These are phyloP conservation scores for Metarhizium guizhouense DNA, from an alignment of 2,329 filamentous ascomycete genomes.

Conservation along the genomic window DNA sequence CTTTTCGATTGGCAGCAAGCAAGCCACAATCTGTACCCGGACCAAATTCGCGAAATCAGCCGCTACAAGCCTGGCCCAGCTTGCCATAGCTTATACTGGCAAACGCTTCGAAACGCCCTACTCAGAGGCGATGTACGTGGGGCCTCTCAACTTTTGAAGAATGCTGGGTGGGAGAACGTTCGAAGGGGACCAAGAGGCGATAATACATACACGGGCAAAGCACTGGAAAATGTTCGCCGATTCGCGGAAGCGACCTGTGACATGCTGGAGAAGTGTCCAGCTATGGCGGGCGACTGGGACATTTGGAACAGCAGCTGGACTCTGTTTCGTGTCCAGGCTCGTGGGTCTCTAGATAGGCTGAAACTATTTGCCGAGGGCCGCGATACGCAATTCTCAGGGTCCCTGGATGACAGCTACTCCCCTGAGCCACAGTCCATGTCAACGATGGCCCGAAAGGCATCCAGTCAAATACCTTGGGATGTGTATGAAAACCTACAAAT, in stretches of 20 bases:
- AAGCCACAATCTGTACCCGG: constrained; percentile 63
- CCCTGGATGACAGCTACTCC: constrained; percentile 22
- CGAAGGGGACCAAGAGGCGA: constrained; percentile 57
- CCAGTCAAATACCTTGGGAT: constrained; percentile 81
- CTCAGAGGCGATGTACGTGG: constrained; percentile 65
- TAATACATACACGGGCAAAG: constrained; percentile 61
- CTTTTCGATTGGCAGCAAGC: constrained; percentile 76
- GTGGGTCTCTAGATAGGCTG: constrained; percentile 60
- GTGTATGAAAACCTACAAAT: constrained; percentile 78
- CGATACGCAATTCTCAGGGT: constrained; percentile 33
- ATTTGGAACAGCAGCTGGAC: constrained; percentile 74
- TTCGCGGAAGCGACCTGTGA: constrained; percentile 61
- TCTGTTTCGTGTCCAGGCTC: constrained; percentile 68
- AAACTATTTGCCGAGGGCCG: constrained; percentile 72
- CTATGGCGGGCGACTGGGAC: constrained; percentile 66
- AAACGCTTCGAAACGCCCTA: constrained; percentile 63
- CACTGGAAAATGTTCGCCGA: constrained; percentile 69
- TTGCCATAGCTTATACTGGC: constrained; percentile 74
- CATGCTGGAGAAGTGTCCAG: constrained; percentile 66
- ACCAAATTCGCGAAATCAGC: constrained; percentile 57
- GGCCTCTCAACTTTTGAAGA: constrained; percentile 58
- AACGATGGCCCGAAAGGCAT: constrained; percentile 65
- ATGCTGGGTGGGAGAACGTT: constrained; percentile 72
- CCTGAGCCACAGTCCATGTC: constrained; percentile 44
- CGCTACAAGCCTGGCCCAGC: constrained; percentile 63